Conservation (phyloP, 2,329 filamentous ascomycete genomes). For the Alternaria atra region DNA sequence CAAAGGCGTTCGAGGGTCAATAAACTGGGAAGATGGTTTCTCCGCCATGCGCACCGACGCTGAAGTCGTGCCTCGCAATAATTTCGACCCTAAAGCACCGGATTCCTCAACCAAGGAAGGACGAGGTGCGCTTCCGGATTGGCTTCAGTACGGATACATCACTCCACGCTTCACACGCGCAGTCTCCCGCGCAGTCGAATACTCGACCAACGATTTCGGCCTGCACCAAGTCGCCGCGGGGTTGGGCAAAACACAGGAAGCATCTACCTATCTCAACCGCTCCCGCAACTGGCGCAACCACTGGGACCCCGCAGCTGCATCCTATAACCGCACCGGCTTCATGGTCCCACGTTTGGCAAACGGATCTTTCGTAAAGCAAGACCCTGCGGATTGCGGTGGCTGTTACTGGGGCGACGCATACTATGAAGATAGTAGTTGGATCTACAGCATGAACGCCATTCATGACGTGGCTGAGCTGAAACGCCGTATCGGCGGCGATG, state of each 20-base stretch:
- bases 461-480: conserved; percentile 70
- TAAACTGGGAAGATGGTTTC: conserved; percentile 66
- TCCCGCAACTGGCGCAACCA: conserved; percentile 77
- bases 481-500: conserved; percentile 62
- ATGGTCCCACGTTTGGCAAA: conserved; percentile 67
- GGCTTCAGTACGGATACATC: conserved; percentile 71
- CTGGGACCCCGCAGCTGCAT: conserved; percentile 68
- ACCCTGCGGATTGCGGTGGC: conserved; percentile 65
- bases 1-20: conserved; percentile 69
- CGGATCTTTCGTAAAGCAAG: conserved; percentile 59
- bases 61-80: conserved; percentile 68
- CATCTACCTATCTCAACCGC: conserved; percentile 67
- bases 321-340: conserved; percentile 71
- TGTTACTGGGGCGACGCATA: conserved; percentile 73
- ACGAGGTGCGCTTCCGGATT: conserved; percentile 73
- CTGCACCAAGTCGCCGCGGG: conserved; percentile 71
- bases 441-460: conserved; percentile 74
- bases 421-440: conserved; percentile 70
- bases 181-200: conserved; percentile 72
- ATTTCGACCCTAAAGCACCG: conserved; percentile 62
- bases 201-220: conserved; percentile 73
- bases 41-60: conserved; percentile 73
- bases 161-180: conserved; percentile 69
- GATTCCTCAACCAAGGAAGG: conserved; percentile 73
- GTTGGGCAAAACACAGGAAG: conserved; percentile 61